Percentiles rank a stretch among this genome's conserved stretches.
Conservation (phyloP, 345 rosid genomes). For the Moricandia moricandioides region DNA sequence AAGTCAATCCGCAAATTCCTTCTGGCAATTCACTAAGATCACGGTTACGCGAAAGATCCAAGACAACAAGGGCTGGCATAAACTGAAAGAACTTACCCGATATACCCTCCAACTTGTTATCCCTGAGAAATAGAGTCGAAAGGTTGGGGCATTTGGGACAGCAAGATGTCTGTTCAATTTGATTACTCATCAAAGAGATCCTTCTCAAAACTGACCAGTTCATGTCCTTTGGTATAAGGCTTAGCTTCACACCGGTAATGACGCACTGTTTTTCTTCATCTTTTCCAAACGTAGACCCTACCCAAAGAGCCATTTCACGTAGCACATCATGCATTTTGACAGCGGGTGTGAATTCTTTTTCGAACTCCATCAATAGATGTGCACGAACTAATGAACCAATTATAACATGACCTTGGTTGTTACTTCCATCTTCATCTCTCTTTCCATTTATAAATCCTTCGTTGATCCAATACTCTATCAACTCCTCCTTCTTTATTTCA, state of each 20-base stretch:
- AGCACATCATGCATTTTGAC: neutral
- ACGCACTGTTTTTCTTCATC: neutral
- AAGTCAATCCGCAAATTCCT: neutral
- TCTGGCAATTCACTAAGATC: neutral
- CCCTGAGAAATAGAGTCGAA: neutral
- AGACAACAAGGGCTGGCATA: neutral
- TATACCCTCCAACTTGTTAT: neutral
- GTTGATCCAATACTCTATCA: neutral
- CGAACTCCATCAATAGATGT: neutral
- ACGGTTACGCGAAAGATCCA: neutral
- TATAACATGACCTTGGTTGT: neutral
- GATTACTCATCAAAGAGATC: neutral
- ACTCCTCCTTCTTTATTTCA: neutral
- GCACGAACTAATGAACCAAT: neutral
- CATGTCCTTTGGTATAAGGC: neutral
- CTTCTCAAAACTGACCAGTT: neutral
- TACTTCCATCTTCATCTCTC: neutral
- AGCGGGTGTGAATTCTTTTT: neutral
- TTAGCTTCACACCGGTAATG: neutral
- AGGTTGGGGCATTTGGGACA: neutral
- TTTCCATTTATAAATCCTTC: neutral
- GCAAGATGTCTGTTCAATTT: neutral
- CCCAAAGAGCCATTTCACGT: neutral
- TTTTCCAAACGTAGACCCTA: neutral
- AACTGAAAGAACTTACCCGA: neutral